Evolutionary conservation across 2,329 filamentous ascomycete genomes (phyloP), one percentile per base, ranked within the genome.

Genomic region (Pezicula radicicola): DNA sequence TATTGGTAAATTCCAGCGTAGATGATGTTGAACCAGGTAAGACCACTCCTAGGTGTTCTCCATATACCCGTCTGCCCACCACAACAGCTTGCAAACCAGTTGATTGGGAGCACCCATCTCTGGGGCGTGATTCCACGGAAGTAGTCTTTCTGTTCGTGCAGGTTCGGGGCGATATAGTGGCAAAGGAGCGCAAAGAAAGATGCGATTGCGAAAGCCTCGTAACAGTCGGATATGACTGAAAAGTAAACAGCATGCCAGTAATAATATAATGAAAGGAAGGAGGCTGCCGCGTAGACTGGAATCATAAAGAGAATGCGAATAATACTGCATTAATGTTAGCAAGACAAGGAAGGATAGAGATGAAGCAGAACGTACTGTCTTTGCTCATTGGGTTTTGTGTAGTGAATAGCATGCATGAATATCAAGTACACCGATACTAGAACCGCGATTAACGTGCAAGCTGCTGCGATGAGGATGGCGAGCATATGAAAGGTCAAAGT

Each of bases 251-350:
- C 83, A 63, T 91, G 81, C 67, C 79, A 81, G 74, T 94, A 93
- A 72, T 81, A 91, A 59, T 80, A 76, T 61, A 90, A 83, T 54
- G 84, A 85, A 36, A 93, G 77, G 65, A 89, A 89, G 33, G 88
- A 85, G 18, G 91, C 85, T 37, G 84, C 75, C 47, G 87, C 78
- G 69, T 95, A 95, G 55, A 95, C 77, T 37, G 91, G 91, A 46
- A 95, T 82, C 89, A 95, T 93, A 68, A 92, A 85, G 25, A 96
- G 79, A 59, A 96, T 93, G 46, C 91, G 88, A 62, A 95, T 92
- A 63, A 94, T 91, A 66, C 85, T 89, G 60, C 45, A 45, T 35
- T 46, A 16, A 9, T 6, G 53, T 60, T 49, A 62, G 58, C 30
- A 28, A 8, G 33, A 8, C 10, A 48, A 10, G n/a, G 8, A 5